Evolutionary conservation across 1,139 yeast genomes (phyloP), one percentile per base, ranked within the genome.

Genomic region (Geotrichum klebahnii): DNA sequence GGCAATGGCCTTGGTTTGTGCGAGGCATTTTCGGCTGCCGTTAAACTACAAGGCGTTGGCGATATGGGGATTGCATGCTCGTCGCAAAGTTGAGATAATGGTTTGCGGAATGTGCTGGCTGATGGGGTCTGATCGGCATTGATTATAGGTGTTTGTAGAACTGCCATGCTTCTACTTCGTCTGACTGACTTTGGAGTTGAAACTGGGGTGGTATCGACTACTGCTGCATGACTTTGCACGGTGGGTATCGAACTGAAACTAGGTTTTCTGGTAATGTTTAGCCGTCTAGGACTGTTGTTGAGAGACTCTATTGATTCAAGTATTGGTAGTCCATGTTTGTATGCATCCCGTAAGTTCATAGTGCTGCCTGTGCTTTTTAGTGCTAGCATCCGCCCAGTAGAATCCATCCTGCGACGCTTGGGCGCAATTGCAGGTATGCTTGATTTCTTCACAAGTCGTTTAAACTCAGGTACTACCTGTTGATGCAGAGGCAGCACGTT

Each of bases 401-500:
- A 38, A 20, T 38, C 43, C 43, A 40, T 19, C n/a, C 26, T 40
- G 12, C 44, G 44, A 14, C 44, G 34, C n/a, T 40, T 40, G 24
- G 44, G 35, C 14, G 44, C 24, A 24, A 14, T 20, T 17, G 35
- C 10, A 14, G 19, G n/a, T 5, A 6, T 12, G 6, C n/a, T 24
- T 3, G 8, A n/a, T 14, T 3, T 12, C 17, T 40, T 40, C 14
- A 16, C 44, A 14, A 24, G 19, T 20, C 44, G 44, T 26, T 31
- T 40, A 24, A 23, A n/a, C 40, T 5, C 6, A 5, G 19, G 14
- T n/a, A 19, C 33, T 8, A 5, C 12, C 40, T 10, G 12, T 12
- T 36, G 28, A 12, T 36, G 40, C 12, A 36, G 41, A 37, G 29
- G 14, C 16, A 14, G 33, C 36, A 33, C 37, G 12, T 14, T 17